Base-by-base conservation (phyloP, 331 rosid species). In the Acacia pycnantha region DNA sequence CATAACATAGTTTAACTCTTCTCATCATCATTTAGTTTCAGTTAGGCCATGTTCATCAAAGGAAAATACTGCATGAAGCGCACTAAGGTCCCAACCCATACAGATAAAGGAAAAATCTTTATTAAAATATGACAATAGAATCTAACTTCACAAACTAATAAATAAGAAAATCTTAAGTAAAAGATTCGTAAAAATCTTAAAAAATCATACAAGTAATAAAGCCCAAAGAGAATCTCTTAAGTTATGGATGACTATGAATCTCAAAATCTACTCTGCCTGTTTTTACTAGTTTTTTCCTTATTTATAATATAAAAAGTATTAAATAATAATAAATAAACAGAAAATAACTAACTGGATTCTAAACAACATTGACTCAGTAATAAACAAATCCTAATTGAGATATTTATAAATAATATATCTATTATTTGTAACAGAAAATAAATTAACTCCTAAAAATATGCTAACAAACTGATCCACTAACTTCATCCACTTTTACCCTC, bases 131-230 rank as follows among this genome's bases (percentile, higher is more conserved):
- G 8, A 37, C 40, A 53, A 53, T 18, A 5, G 61, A 5, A 19
- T 16, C 5, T 15, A 68, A 12, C 2, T 2, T 50, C 37, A 33
- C 56, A 50, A 16, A 50, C 58, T 51, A 18, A 51, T 7, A 51
- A 51, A 74, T 79, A 97, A 90, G 64, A 68, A 65, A 8, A 51
- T 18, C 58, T 51, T 51, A 3, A 16, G 58, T 51, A 5, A 1
- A 51, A 48, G 18, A 48, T 48, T 0, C 0, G 18, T 18, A 18
- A 6, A 9, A 1, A 18, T 51, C 58, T 51, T 51, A 18, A 5
- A 37, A n/a, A 51, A 2, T 51, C 58, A 16, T 50, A 16, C 2
- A 18, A 51, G 2, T 51, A 18, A 16, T 50, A 50, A 15, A 16
- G 5, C 0, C n/a, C 5, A 50, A 1, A 33, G 37, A 33, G 37